Conservation (phyloP, 345 rosid species). For the Brassica carinata region DNA sequence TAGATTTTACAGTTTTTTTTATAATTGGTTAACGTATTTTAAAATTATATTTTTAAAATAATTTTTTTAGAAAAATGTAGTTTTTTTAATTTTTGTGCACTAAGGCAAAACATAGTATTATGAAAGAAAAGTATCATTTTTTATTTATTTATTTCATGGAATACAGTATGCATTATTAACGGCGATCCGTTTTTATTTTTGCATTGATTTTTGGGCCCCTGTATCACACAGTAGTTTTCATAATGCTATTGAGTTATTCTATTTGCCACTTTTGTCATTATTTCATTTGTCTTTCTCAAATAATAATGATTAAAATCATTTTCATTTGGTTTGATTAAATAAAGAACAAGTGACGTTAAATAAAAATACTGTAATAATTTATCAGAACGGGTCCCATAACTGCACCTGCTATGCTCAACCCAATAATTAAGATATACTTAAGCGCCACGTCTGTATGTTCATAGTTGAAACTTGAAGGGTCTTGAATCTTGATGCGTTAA, state of each 20-base stretch:
- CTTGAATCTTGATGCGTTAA: not conserved
- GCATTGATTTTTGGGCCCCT: constrained; percentile 21
- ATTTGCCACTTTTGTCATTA: constrained; percentile 26
- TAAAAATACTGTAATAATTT: not conserved
- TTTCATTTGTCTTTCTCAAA: constrained; percentile 38
- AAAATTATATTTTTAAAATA: no score
- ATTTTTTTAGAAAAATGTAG: no score
- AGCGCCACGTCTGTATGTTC: not conserved
- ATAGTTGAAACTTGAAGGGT: not conserved
- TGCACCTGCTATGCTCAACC: constrained; percentile 41
- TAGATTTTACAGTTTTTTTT: no score
- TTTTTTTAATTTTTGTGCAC: no score
- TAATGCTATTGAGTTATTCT: not conserved
- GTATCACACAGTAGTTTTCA: not conserved
- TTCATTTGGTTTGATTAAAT: not conserved
- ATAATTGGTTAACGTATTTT: no score
- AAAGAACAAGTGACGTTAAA: constrained; percentile 6
- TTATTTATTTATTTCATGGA: not conserved
- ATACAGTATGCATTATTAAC: not conserved
- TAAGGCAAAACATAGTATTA: no score
- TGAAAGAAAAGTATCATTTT: not conserved
- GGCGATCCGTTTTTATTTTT: not conserved
- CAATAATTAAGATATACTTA: constrained; percentile 32
- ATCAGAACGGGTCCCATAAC: constrained; percentile 19
- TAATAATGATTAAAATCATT: constrained; percentile 3